These are phyloP conservation scores for Ogataea degrootiae DNA, from an alignment of 805 yeast genomes.

Conservation along the genomic window DNA sequence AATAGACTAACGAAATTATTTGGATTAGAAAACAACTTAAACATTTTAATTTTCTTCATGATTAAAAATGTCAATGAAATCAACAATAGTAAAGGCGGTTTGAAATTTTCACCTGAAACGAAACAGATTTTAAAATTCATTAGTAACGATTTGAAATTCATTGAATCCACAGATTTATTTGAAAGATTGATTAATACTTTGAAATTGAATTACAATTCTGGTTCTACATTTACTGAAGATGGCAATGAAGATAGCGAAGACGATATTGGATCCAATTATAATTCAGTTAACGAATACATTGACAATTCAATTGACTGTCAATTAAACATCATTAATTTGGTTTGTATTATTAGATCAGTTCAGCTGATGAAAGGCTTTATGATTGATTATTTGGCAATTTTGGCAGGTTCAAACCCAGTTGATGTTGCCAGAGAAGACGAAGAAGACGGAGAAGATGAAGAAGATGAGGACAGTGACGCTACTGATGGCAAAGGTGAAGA, in stretches of 20 bases:
- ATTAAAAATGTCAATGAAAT: conserved; percentile 13
- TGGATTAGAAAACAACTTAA: conserved; percentile 11
- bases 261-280: conserved; percentile 11
- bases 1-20: conserved; percentile 4
- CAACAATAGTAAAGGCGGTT: conserved; percentile 7
- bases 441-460: conserved; percentile 4
- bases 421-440: conserved; percentile 2
- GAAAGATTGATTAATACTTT: conserved; percentile 21
- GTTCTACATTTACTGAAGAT: neutral
- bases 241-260: neutral
- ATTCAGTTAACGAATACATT: conserved; percentile 22
- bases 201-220: conserved; percentile 4
- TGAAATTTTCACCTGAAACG: conserved; percentile 11
- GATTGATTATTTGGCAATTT: conserved; percentile 17
- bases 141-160: conserved; percentile 18
- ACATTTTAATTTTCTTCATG: conserved; percentile 13
- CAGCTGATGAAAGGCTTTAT: conserved; percentile 15
- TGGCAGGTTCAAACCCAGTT: conserved; percentile 5
- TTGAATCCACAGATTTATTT: conserved; percentile 18
- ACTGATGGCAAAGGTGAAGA: neutral
- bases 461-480: conserved; percentile 4
- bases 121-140: conserved; percentile 15
- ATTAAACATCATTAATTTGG: conserved; percentile 22
- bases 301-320: conserved; percentile 19
- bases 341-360: conserved; percentile 19